phyloP scores from a whole-genome alignment of 1,139 yeast species.

The Geotrichum siamense region DNA sequence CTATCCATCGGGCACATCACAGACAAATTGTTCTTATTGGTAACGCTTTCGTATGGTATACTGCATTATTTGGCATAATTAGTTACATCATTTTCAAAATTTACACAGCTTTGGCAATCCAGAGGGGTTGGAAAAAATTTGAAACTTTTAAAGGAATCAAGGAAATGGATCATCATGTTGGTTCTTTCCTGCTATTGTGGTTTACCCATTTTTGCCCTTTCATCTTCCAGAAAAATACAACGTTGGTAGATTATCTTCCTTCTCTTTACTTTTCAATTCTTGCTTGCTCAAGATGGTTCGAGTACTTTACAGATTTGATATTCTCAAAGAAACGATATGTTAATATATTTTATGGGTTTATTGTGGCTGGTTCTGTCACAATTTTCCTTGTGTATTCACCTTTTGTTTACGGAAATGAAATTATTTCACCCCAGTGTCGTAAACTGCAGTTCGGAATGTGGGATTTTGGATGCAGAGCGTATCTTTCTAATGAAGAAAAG shows the following conservation, averaged over 20 bases:
- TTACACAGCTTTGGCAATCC: constrained; percentile 21
- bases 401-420: constrained; percentile 22
- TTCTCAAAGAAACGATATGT: constrained; percentile 1
- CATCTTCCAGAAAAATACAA: constrained; percentile 14
- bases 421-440: constrained; percentile 24
- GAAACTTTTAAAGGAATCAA: constrained; percentile 15
- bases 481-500: constrained; percentile 15
- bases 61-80: constrained; percentile 19
- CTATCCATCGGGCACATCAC: constrained; percentile 43
- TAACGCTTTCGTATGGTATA: constrained; percentile 49
- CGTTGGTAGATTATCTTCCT: constrained; percentile 26
- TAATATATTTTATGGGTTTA: constrained; percentile 12
- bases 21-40: constrained; percentile 50
- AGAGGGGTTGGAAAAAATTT: constrained; percentile 20
- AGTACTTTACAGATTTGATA: constrained; percentile 13
- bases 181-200: constrained; percentile 26
- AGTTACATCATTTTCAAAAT: constrained; percentile 23
- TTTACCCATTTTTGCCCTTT: constrained; percentile 20
- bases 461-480: constrained; percentile 27
- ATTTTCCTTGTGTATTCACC: constrained; percentile 22
- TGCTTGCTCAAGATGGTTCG: constrained; percentile 19
- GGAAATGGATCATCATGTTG: constrained; percentile 26
- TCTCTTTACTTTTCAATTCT: constrained; percentile 26
- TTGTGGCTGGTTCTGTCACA: constrained; percentile 13
- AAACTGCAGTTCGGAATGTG: constrained; percentile 23